phyloP scores from a whole-genome alignment of 768 basidiomycete genomes.

The Bullera alba region DNA sequence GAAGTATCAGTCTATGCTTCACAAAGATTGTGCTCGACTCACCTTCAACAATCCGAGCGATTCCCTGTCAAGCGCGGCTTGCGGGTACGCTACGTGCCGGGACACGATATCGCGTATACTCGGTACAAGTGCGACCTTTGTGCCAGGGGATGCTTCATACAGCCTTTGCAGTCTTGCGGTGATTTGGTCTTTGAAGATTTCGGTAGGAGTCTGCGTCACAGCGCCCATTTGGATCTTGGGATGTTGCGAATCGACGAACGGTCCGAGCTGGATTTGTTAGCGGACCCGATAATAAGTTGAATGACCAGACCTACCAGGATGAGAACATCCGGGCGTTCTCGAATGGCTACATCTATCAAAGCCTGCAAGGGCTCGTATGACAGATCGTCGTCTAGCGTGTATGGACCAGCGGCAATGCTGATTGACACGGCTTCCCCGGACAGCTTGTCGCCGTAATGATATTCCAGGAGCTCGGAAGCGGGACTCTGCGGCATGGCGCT shows the following conservation, averaged over 20 bases:
- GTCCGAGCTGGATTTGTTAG: conserved; percentile 62
- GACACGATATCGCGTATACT: conserved; percentile 74
- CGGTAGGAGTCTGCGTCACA: conserved; percentile 56
- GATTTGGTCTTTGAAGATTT: conserved; percentile 65
- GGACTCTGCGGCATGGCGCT: conserved; percentile 47
- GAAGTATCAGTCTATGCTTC: too few species aligned
- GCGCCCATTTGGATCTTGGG: conserved; percentile 69
- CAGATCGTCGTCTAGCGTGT: conserved; percentile 69
- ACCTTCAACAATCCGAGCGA: conserved; percentile 46
- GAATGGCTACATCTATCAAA: conserved; percentile 59
- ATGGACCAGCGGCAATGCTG: conserved; percentile 77
- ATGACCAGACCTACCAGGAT: conserved; percentile 57
- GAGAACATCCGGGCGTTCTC: conserved; percentile 64
- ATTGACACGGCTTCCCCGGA: conserved; percentile 57
- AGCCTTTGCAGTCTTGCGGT: conserved; percentile 55
- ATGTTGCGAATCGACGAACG: conserved; percentile 77
- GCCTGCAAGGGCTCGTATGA: conserved; percentile 63
- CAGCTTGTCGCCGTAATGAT: conserved; percentile 45
- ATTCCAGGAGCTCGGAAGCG: conserved; percentile 48
- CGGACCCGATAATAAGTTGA: neutral
- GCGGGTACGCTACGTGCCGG: conserved; percentile 77
- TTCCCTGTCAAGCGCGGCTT: conserved; percentile 50
- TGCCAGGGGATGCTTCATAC: conserved; percentile 59
- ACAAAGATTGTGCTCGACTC: conserved; percentile 2
- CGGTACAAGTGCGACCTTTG: conserved; percentile 70